Conservation (phyloP, 2,329 filamentous ascomycete genomes). For the Podosphaera fusca region DNA sequence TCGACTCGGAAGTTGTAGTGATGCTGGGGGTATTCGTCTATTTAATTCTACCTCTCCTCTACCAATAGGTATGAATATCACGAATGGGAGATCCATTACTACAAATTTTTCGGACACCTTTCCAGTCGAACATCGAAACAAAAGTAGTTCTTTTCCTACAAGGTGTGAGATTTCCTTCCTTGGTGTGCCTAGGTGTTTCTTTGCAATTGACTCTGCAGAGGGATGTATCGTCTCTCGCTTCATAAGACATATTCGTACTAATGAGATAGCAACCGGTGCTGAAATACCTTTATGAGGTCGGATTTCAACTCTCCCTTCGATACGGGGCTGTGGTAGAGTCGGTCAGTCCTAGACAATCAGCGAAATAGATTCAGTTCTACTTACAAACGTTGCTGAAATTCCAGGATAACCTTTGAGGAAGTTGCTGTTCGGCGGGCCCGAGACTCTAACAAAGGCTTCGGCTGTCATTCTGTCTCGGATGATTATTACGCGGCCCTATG, state of each 20-base stretch:
- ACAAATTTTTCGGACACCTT: conserved; percentile 74
- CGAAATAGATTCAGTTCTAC: conserved; percentile 18
- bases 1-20: conserved; percentile 68
- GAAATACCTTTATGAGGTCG: conserved; percentile 66
- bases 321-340: conserved; percentile 46
- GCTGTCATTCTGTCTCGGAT: conserved; percentile 25
- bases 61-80: conserved; percentile 90
- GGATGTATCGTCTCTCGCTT: conserved; percentile 92
- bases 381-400: conserved; percentile 87
- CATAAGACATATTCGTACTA: conserved; percentile 84
- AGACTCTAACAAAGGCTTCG: conserved; percentile 71
- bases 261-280: conserved; percentile 70
- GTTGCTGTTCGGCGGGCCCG: conserved; percentile 87
- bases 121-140: conserved; percentile 69
- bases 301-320: conserved; percentile 95
- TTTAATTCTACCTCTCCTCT: conserved; percentile 77
- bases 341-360: conserved; percentile 4
- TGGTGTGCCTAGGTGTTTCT: conserved; percentile 74
- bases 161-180: conserved; percentile 79
- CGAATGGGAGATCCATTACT: conserved; percentile 90
- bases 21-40: conserved; percentile 74
- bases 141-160: conserved; percentile 82
- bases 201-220: conserved; percentile 78
- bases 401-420: conserved; percentile 94
- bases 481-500: too few relatives aligned